A percentile compares a stretch with the other conserved stretches of the same genome.
phyloP scores from a whole-genome alignment of 257 asterid species.

The Cordia subcordata region DNA sequence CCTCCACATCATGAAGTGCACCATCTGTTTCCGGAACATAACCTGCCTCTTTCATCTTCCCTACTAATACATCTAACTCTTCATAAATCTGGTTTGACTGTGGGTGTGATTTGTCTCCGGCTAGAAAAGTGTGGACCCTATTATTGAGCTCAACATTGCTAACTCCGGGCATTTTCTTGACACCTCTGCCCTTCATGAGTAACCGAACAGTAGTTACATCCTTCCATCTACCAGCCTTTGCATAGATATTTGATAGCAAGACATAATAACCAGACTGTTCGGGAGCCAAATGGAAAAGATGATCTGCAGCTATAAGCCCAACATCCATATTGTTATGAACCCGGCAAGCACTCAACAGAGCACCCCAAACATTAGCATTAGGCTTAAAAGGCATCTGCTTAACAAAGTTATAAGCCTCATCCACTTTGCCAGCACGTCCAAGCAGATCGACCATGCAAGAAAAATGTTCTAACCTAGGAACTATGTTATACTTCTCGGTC shows the following conservation, averaged over 20 bases:
- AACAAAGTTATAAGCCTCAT: slow-evolving; percentile 59
- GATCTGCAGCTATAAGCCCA: slow-evolving; percentile 84
- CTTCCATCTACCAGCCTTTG: slow-evolving; percentile 87
- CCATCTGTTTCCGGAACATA: slow-evolving; percentile 64
- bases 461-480: slow-evolving; percentile 72
- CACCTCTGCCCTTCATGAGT: slow-evolving; percentile 61
- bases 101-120: slow-evolving; percentile 72
- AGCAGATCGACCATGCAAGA: slow-evolving; percentile 86
- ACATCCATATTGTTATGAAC: slow-evolving; percentile 62
- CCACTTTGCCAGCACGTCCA: slow-evolving; percentile 72
- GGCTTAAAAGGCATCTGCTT: slow-evolving; percentile 58
- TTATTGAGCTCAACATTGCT: slow-evolving; percentile 67
- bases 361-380: slow-evolving; percentile 84
- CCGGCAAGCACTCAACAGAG: slow-evolving; percentile 70
- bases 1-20: slow-evolving; percentile 89
- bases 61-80: slow-evolving; percentile 59
- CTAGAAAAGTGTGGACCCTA: slow-evolving; percentile 69
- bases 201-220: slow-evolving; percentile 59
- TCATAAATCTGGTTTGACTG: slow-evolving; percentile 54
- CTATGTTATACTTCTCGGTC: slow-evolving; percentile 53
- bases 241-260: slow-evolving; percentile 70
- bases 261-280: slow-evolving; percentile 78
- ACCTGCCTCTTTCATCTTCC: slow-evolving; percentile 78
- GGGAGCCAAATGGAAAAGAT: slow-evolving; percentile 68
- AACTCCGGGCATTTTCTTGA: slow-evolving; percentile 75